These are phyloP conservation scores for Dendrobium officinale DNA, from an alignment of 106 monocot genomes.

Conservation along the genomic window DNA sequence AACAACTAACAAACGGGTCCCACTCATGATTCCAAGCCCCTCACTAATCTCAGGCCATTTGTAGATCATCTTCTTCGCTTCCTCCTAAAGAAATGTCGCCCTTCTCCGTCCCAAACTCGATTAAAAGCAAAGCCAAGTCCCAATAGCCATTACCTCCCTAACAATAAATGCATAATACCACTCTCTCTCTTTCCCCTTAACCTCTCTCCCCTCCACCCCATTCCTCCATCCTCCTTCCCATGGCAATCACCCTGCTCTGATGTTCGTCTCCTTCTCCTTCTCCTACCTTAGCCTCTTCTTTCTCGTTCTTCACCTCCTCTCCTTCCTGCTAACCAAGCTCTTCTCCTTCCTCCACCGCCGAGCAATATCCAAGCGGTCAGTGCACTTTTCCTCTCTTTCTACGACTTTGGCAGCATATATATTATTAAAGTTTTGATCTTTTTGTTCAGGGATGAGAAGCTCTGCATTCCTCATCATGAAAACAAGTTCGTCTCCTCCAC, in stretches of 20 bases:
- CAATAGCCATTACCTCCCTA: constrained; percentile 13
- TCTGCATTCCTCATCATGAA: neutral
- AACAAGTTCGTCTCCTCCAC: constrained; percentile 5
- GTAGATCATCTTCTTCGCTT: neutral
- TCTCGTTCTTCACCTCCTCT: constrained; percentile 35
- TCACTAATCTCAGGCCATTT: neutral
- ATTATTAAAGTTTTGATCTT: neutral
- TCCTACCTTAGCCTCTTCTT: constrained; percentile 33
- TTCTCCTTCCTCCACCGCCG: constrained; percentile 28
- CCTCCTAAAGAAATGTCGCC: neutral
- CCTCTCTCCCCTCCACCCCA: constrained; percentile 3
- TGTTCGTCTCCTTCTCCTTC: constrained; percentile 29
- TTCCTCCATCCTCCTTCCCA: neutral
- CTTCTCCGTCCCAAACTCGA: neutral
- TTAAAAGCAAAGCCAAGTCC: neutral
- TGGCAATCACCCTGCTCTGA: constrained; percentile 10
- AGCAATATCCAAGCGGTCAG: constrained; percentile 11
- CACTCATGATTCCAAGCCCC: too few species aligned
- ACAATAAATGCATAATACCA: constrained; percentile 23
- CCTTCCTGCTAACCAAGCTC: constrained; percentile 53
- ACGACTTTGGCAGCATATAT: neutral
- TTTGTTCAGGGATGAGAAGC: constrained; percentile 25
- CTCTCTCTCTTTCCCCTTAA: neutral
- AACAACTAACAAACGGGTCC: too few species aligned
- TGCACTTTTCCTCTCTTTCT: neutral